Percentiles rank a stretch among this genome's conserved stretches.
phyloP scores from a whole-genome alignment of 768 basidiomycete genomes.

The Lentinula sp. region DNA sequence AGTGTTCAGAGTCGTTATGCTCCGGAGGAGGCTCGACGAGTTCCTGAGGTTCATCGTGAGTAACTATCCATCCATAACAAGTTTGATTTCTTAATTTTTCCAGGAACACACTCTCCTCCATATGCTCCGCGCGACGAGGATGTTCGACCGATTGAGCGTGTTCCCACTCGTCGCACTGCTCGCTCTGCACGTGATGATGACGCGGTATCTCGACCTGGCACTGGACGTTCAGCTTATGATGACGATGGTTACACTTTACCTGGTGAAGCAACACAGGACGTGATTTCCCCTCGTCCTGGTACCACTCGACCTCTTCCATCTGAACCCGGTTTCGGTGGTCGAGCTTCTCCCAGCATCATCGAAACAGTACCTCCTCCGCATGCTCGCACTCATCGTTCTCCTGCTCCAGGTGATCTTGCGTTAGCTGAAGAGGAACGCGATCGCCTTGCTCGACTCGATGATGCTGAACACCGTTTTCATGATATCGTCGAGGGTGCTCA shows the following conservation, averaged over 20 bases:
- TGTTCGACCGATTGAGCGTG: background rate
- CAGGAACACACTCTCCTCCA: background rate
- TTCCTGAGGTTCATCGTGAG: background rate
- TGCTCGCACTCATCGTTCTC: conserved; percentile 23
- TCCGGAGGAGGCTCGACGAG: background rate
- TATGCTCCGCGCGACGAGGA: background rate
- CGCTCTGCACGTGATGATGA: conserved; percentile 1
- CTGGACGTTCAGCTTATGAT: background rate
- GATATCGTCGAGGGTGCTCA: conserved; percentile 42
- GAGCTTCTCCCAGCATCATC: background rate
- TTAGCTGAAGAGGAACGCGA: conserved; percentile 43
- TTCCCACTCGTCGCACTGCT: background rate
- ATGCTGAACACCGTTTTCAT: conserved; percentile 44
- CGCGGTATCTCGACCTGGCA: background rate
- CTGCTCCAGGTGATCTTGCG: conserved; percentile 22
- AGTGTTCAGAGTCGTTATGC: background rate
- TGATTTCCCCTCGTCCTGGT: background rate
- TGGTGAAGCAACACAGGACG: background rate
- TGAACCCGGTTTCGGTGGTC: background rate
- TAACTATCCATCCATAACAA: background rate
- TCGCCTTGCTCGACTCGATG: conserved; percentile 50
- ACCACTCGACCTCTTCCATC: conserved; percentile 2
- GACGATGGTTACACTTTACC: background rate
- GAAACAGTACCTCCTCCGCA: conserved; percentile 1
- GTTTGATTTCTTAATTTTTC: background rate